phyloP scores from a whole-genome alignment of 768 basidiomycete genomes.

The Pholiota molesta region DNA sequence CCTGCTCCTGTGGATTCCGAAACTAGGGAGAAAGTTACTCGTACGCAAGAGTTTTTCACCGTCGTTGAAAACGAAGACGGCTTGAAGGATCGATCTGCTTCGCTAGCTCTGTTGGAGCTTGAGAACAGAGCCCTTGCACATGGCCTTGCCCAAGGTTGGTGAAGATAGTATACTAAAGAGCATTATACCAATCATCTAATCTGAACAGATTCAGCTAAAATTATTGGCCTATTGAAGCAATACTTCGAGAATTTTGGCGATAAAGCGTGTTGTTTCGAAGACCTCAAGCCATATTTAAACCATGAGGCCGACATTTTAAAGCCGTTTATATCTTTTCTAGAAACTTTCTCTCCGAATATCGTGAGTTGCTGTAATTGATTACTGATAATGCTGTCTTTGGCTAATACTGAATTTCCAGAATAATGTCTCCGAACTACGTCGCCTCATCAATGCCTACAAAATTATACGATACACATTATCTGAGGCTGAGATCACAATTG shows the following conservation, averaged over 20 bases:
- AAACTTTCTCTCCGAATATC: slow-evolving; percentile 46
- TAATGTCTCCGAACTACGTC: slow-evolving; percentile 56
- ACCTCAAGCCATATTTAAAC: slow-evolving; percentile 68
- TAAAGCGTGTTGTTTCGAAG: slow-evolving; percentile 88
- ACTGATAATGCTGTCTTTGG: not conserved
- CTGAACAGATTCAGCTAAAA: slow-evolving; percentile 42
- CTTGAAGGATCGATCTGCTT: slow-evolving; percentile 70
- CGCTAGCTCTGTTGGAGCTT: slow-evolving; percentile 75
- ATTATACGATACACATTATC: slow-evolving; percentile 64
- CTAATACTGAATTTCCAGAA: slow-evolving; percentile 37
- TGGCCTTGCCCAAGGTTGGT: slow-evolving; percentile 50
- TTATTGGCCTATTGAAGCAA: slow-evolving; percentile 55
- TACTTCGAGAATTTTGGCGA: slow-evolving; percentile 78
- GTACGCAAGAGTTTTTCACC: slow-evolving; percentile 53
- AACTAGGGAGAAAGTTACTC: slow-evolving; percentile 36
- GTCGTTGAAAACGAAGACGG: slow-evolving; percentile 68
- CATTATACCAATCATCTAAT: slow-evolving; percentile 1
- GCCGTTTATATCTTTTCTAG: slow-evolving; percentile 58
- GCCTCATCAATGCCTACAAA: slow-evolving; percentile 76
- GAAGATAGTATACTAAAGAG: not conserved
- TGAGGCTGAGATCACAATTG: slow-evolving; percentile 51
- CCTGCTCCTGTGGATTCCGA: slow-evolving; percentile 21
- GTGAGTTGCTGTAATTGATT: slow-evolving; percentile 36
- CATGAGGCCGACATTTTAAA: slow-evolving; percentile 49
- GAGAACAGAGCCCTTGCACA: slow-evolving; percentile 59